These are phyloP conservation scores for Lojkania enalia DNA, from an alignment of 2,329 filamentous ascomycete genomes.

Conservation along the genomic window DNA sequence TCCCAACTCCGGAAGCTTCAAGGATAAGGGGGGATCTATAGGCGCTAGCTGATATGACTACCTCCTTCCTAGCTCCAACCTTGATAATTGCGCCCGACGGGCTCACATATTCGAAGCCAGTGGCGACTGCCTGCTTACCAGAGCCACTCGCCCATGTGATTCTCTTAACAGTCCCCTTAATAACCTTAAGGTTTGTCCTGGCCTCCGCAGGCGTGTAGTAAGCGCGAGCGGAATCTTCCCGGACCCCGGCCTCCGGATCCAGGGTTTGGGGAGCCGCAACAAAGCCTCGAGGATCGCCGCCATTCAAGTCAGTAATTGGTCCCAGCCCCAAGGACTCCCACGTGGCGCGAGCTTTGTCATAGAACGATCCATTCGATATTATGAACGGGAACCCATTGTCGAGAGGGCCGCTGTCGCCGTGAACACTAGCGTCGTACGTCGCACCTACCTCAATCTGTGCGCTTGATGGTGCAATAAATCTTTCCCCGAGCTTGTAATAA, in stretches of 20 bases:
- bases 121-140: conserved; percentile 12
- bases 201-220: conserved; percentile 51
- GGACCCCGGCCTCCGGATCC: conserved; percentile 42
- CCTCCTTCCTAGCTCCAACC: conserved; percentile 30
- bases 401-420: conserved; percentile 30
- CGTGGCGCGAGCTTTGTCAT: conserved; percentile 40
- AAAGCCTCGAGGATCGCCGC: conserved; percentile 51
- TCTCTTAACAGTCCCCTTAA: conserved; percentile 44
- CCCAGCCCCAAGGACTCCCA: conserved; percentile 40
- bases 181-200: conserved; percentile 49
- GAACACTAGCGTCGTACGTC: conserved; percentile 22
- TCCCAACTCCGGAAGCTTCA: conserved; percentile 44
- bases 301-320: conserved; percentile 49
- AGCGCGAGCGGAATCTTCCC: conserved; percentile 53
- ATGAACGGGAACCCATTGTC: conserved; percentile 30
- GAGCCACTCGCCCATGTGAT: neutral
- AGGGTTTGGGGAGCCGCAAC: conserved; percentile 49
- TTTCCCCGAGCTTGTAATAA: conserved; percentile 35
- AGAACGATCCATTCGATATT: conserved; percentile 27
- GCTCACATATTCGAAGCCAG: conserved; percentile 22
- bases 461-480: conserved; percentile 25
- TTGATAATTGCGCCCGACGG: neutral
- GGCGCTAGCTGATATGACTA: conserved; percentile 43
- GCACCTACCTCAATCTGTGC: conserved; percentile 26
- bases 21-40: conserved; percentile 40